Percentiles rank a stretch among this genome's conserved stretches.
Evolutionary conservation across 805 yeast genomes (phyloP).

Genomic region (Dipodascopsis tothii): DNA sequence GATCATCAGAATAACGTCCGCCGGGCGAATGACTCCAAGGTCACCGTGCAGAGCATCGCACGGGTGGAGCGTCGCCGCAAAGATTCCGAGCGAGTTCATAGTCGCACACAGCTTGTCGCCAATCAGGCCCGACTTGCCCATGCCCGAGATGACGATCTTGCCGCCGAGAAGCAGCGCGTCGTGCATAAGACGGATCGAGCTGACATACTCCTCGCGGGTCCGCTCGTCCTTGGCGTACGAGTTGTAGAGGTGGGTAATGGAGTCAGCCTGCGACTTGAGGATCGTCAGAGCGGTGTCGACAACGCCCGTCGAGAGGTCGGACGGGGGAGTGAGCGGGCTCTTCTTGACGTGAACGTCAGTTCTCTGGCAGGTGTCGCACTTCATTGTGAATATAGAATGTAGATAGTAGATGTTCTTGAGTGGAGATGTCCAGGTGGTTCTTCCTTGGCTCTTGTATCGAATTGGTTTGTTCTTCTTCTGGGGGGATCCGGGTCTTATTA

Average conservation of each 20-base stretch:
- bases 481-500: too few species aligned
- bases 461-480: too few species aligned
- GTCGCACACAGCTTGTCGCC: constrained; percentile 77
- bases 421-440: too few species aligned
- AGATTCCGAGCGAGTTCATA: constrained; percentile 67
- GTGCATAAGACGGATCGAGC: constrained; percentile 31
- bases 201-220: constrained; percentile 28
- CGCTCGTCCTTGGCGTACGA: constrained; percentile 24
- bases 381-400: too few species aligned
- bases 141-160: constrained; percentile 69
- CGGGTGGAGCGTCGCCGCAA: constrained; percentile 65
- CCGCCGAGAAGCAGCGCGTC: constrained; percentile 45
- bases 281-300: constrained; percentile 35
- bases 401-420: too few species aligned
- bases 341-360: neutral
- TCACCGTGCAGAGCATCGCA: constrained; percentile 89
- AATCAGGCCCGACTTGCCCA: constrained; percentile 78
- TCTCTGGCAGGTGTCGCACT: neutral
- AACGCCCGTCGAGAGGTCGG: constrained; percentile 46
- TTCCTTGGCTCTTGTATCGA: too few species aligned
- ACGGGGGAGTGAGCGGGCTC: constrained; percentile 36
- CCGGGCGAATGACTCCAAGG: constrained; percentile 56
- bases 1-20: constrained; percentile 55
- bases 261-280: constrained; percentile 33
- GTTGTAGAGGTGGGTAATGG: constrained; percentile 30